Conservation (phyloP, 495 filamentous ascomycete genomes). For the Parathielavia hyrcaniae region DNA sequence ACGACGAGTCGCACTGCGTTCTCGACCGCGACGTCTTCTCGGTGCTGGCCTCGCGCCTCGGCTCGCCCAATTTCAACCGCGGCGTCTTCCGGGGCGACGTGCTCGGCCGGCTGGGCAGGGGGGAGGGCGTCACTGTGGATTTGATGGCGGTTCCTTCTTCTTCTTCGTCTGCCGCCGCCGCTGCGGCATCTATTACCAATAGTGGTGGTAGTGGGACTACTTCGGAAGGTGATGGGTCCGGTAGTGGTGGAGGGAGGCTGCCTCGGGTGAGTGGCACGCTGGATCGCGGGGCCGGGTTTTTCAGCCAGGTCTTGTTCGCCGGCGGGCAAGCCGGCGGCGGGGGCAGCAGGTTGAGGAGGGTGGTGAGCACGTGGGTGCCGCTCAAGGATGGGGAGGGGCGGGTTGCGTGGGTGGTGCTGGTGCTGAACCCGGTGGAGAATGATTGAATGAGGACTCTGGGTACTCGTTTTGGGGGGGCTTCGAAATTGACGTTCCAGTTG, state of each 20-base stretch:
- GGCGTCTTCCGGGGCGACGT: slow-evolving; percentile 38
- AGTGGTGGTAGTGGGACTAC: not conserved
- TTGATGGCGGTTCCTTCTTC: slow-evolving; percentile 21
- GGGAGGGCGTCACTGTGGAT: slow-evolving; percentile 39
- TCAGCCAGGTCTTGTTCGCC: slow-evolving; percentile 23
- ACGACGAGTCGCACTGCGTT: slow-evolving; percentile 30
- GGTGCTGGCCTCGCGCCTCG: slow-evolving; percentile 39
- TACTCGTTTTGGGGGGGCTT: not conserved
- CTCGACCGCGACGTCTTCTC: slow-evolving; percentile 47
- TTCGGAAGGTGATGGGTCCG: slow-evolving; percentile 9
- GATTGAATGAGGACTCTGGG: not conserved
- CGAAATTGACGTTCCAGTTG: not conserved
- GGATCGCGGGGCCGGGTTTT: slow-evolving; percentile 25
- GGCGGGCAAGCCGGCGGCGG: not conserved
- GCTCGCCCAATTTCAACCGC: slow-evolving; percentile 27
- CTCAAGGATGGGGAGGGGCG: slow-evolving; percentile 45
- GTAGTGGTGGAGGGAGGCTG: not conserved
- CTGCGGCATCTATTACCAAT: not conserved
- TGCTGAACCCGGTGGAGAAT: slow-evolving; percentile 31
- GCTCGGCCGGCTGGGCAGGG: slow-evolving; percentile 34
- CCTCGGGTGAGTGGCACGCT: slow-evolving; percentile 26
- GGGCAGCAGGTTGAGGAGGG: slow-evolving; percentile 31
- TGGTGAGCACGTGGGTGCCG: slow-evolving; percentile 52
- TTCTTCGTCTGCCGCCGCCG: not conserved
- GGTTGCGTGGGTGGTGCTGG: slow-evolving; percentile 44